Conservation (phyloP, 225 moss, liverwort and hornwort species). For the Physcomitrium patens region DNA sequence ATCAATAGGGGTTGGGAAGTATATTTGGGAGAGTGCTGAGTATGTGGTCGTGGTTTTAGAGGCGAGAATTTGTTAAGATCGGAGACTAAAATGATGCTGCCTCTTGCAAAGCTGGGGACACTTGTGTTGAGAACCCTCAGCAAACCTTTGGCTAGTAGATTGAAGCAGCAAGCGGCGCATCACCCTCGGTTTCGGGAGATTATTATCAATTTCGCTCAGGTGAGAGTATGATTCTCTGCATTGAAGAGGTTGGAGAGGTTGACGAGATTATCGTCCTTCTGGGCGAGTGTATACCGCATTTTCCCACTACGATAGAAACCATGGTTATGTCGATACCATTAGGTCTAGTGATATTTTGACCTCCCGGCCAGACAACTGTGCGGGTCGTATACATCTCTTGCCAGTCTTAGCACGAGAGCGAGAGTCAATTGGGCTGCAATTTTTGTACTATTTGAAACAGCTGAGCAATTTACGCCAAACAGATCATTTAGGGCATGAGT, state of each 20-base stretch:
- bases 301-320: background rate
- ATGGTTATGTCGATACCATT: background rate
- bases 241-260: slow-evolving; percentile 8
- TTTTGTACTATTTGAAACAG: background rate
- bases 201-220: slow-evolving; percentile 92
- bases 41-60: slow-evolving; percentile 15
- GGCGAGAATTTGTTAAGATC: slow-evolving; percentile 8
- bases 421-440: background rate
- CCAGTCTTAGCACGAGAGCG: background rate
- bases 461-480: background rate
- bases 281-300: background rate
- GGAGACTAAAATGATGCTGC: slow-evolving; percentile 65
- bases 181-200: slow-evolving; percentile 83
- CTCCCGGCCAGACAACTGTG: background rate
- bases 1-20: background rate
- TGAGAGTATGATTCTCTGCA: slow-evolving; percentile 24
- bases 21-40: background rate
- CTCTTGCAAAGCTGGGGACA: slow-evolving; percentile 90
- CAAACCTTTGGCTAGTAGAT: slow-evolving; percentile 82
- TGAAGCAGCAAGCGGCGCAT: slow-evolving; percentile 80
- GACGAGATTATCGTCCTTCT: background rate
- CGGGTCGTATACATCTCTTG: background rate
- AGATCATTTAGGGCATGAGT: background rate
- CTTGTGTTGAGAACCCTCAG: slow-evolving; percentile 90
- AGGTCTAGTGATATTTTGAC: slow-evolving; percentile 7